Evolutionary conservation across 805 yeast genomes (phyloP), one percentile per base, ranked within the genome.

Genomic region (Metschnikowia kofuensis): DNA sequence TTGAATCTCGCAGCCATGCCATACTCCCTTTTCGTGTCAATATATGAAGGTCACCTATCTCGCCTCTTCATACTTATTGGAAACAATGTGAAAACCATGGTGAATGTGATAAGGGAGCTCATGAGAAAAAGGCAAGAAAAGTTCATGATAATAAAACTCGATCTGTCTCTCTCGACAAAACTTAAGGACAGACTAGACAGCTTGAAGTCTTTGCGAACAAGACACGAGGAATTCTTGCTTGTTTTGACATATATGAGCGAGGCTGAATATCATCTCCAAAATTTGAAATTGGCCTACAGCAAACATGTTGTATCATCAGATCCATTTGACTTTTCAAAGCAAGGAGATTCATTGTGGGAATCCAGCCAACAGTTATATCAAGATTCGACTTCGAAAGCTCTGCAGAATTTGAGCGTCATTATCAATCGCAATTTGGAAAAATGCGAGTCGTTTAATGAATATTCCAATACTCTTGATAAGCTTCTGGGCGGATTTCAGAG

Each of bases 71-170:
- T 62, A 2, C 64, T 74, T 0, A 79, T 91, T 72, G 95, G 89
- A 35, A 75, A 72, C 28, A 77, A 79, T 37, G 61, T 82, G 10
- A 83, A 84, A 58, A 87, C 82, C 47, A 80, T 84, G 67, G 78
- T 83, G 1, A 77, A 80, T 44, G 61, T 86, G 38, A 79, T 89
- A 0, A 76, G 97, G 48, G 97, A 91, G 51, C 65, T 87, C 3
- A 71, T 87, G 37, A 72, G 97, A 53, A 87, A 83, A 57, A 68
- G 94, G 38, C 80, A 82, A 8, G 92, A 87, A 47, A 83, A 82
- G 50, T 85, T 85, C 59, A 75, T 85, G 12, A 77, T 84, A 21
- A 79, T 89, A 16, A 79, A 83, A 49, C 72, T 89, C 9, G 70
- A 69, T n/a, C 75, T 82, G 8, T 67, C 75, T 2, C 62, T 28